Evolutionary conservation across 306 rosid species (phyloP), one percentile per base, ranked within the genome.

Genomic region (Rosa multiflora): DNA sequence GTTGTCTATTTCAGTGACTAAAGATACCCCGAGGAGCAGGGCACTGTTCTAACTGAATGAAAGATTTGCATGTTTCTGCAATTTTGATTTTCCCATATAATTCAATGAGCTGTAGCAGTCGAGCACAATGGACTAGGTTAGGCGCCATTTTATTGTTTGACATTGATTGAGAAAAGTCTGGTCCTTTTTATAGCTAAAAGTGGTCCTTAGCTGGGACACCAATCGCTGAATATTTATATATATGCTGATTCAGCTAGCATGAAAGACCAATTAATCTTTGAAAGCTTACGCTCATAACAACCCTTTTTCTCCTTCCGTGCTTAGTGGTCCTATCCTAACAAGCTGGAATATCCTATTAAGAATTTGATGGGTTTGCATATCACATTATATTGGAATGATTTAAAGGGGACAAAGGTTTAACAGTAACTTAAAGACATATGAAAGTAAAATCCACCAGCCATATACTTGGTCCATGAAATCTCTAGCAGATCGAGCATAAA

Each of bases 401-500:
- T n/a, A 21, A 21, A 58, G 67, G 15, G 11, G 9, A 56, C 29
- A 56, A 56, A 20, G 32, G 29, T 1, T 56, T 56, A 29, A 55
- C 29, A 2, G 26, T 5, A 55, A 55, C 29, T 20, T 55, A 56
- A 8, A 61, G 67, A 26, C 15, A 61, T 61, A 26, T 4, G 37
- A 61, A 61, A 61, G 67, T 10, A 21, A 23, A 61, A 61, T 61
- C 37, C 67, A 61, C 37, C 67, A 61, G 7, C 39, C 17, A 61
- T 23, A 61, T 61, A 63, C n/a, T 15, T 63, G 69, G 69, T 32
- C 43, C 69, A 29, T 35, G 43, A 63, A 63, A 63, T 63, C 69
- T 12, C 9, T 32, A 14, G n/a, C 43, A 63, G n/a, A 23, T 23
- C 26, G 26, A 14, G 44, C 69, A 63, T 64, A 63, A 63, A 10